These are phyloP conservation scores for Plasmodium adleri DNA, from an alignment of 169 alveolate species.

Conservation along the genomic window DNA sequence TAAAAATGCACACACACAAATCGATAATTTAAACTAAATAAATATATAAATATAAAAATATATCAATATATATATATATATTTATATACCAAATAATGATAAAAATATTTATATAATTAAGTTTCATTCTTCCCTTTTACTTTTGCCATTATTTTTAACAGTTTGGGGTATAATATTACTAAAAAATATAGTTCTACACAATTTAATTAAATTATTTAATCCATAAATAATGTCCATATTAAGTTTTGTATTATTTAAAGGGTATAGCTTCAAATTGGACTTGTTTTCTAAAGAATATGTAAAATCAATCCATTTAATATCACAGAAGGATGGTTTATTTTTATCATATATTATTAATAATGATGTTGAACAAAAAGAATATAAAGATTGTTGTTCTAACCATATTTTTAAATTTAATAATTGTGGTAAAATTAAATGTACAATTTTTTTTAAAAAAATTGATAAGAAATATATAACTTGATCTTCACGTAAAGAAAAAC, in stretches of 20 bases:
- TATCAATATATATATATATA: not conserved
- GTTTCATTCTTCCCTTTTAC: not conserved
- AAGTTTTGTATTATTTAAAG: not conserved
- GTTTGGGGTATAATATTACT: constrained; percentile 14
- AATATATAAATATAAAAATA: not conserved
- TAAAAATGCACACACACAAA: not conserved
- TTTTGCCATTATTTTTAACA: not conserved
- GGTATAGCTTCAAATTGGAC: not conserved
- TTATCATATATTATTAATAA: constrained; percentile 57
- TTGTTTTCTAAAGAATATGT: constrained; percentile 40
- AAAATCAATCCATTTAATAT: constrained; percentile 70
- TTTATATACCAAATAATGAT: not conserved
- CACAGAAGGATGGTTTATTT: constrained; percentile 51
- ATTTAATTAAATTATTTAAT: constrained; percentile 63
- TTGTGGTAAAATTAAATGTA: constrained; percentile 36
- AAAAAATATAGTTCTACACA: constrained; percentile 46
- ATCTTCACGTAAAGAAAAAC: constrained; percentile 43
- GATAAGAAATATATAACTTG: constrained; percentile 35
- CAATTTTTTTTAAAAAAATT: constrained; percentile 48
- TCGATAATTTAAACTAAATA: not conserved
- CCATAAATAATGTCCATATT: constrained; percentile 56
- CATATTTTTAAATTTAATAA: constrained; percentile 48
- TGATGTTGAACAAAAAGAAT: constrained; percentile 70
- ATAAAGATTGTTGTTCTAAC: constrained; percentile 44
- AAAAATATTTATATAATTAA: not conserved